Evolutionary conservation across 2,329 filamentous ascomycete species (phyloP).

Genomic region (Neopestalotiopsis clavispora): DNA sequence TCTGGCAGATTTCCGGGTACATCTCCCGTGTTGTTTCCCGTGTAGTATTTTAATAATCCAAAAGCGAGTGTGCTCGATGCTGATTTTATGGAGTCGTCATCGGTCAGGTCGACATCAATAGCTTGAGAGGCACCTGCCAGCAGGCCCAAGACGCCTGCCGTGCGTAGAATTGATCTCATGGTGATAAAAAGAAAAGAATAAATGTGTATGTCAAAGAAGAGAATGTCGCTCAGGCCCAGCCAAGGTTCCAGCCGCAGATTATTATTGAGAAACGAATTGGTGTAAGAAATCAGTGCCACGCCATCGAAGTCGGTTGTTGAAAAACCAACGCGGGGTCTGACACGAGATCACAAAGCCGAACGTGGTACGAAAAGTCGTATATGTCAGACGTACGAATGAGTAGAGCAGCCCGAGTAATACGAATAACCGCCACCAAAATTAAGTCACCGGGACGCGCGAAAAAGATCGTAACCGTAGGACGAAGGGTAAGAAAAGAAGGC

Average conservation of each 20-base stretch:
- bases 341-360: background rate
- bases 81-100: constrained; percentile 52
- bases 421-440: constrained; percentile 17
- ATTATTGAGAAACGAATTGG: background rate
- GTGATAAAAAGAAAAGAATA: constrained; percentile 17
- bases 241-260: constrained; percentile 1
- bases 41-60: constrained; percentile 39
- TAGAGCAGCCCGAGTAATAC: background rate
- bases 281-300: background rate
- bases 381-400: background rate
- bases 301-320: constrained; percentile 12
- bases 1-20: constrained; percentile 22
- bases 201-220: background rate
- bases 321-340: background rate
- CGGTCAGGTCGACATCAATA: constrained; percentile 38
- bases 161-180: constrained; percentile 30
- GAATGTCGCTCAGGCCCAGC: constrained; percentile 1
- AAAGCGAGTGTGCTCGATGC: constrained; percentile 37
- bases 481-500: constrained; percentile 25
- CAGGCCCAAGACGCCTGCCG: constrained; percentile 33
- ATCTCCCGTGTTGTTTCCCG: constrained; percentile 26
- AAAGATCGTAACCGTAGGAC: constrained; percentile 14
- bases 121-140: constrained; percentile 32
- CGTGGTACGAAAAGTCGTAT: background rate
- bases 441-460: constrained; percentile 28